phyloP scores from a whole-genome alignment of 331 rosid species.

The Pyrus hybrid region DNA sequence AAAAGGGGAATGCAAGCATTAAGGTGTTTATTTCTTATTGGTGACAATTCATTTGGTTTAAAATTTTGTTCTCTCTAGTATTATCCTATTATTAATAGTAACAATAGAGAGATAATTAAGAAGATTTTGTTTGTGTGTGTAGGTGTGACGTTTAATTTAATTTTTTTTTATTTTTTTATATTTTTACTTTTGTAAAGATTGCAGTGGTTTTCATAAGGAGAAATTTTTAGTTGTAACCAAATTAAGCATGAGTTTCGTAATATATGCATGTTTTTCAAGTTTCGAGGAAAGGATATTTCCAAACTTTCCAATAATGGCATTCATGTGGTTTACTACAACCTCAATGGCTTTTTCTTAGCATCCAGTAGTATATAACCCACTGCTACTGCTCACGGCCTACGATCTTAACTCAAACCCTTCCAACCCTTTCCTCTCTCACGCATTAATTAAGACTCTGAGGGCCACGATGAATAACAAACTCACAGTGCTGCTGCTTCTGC shows the following conservation, averaged over 20 bases:
- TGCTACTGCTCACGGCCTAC: background rate
- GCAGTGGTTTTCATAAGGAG: background rate
- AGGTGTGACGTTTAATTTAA: background rate
- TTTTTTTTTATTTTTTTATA: too few species aligned
- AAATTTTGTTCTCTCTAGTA: background rate
- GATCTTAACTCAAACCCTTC: constrained; percentile 9
- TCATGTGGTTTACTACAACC: constrained; percentile 18
- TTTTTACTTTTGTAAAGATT: background rate
- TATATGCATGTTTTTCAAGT: background rate
- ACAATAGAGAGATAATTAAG: background rate
- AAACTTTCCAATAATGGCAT: constrained; percentile 29
- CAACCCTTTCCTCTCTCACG: background rate
- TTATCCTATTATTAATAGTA: background rate
- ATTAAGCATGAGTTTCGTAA: background rate
- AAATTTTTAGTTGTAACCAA: too few species aligned
- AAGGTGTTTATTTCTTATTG: too few species aligned
- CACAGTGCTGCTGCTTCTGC: constrained; percentile 24
- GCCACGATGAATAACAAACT: constrained; percentile 31
- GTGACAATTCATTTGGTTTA: too few species aligned
- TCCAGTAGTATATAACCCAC: constrained; percentile 30
- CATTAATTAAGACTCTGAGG: background rate
- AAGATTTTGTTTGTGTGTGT: background rate
- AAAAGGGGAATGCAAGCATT: too few species aligned
- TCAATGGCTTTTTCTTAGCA: constrained; percentile 22
- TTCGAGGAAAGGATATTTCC: constrained; percentile 1